phyloP scores from a whole-genome alignment of 176 grass and related monocot genomes.

The Triticum monococcum region DNA sequence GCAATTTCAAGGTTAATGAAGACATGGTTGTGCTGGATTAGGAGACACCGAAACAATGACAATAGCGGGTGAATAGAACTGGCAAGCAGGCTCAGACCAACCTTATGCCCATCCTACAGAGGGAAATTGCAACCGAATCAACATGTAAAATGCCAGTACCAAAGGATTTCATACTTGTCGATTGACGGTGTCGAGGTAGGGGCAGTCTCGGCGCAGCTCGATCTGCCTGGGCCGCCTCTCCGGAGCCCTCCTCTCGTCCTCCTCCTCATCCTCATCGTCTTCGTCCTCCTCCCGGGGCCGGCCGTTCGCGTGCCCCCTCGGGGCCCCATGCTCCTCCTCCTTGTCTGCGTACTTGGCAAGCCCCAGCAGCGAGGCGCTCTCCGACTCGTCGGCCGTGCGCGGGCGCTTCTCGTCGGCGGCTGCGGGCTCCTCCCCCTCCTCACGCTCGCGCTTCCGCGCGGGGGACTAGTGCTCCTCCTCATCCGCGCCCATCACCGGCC shows the following conservation, averaged over 20 bases:
- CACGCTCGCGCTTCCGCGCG: conserved; percentile 35
- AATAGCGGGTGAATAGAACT: background rate
- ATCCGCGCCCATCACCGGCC: conserved; percentile 19
- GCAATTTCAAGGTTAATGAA: conserved; percentile 52
- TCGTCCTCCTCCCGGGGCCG: background rate
- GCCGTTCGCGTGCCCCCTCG: conserved; percentile 8
- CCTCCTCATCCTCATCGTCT: conserved; percentile 18
- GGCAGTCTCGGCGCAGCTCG: conserved; percentile 79
- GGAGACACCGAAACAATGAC: background rate
- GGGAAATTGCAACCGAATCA: background rate
- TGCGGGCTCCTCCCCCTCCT: background rate
- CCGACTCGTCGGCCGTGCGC: conserved; percentile 3
- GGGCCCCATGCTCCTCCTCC: conserved; percentile 38
- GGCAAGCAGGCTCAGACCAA: too few species aligned
- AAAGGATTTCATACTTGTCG: conserved; percentile 50
- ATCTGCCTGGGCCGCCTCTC: conserved; percentile 67
- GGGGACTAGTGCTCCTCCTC: conserved; percentile 13
- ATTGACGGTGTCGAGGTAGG: conserved; percentile 96
- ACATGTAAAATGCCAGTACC: background rate
- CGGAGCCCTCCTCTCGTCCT: conserved; percentile 39
- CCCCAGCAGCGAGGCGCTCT: conserved; percentile 38
- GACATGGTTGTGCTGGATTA: background rate
- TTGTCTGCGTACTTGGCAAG: conserved; percentile 59
- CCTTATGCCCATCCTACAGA: too few species aligned
- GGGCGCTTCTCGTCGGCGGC: conserved; percentile 23